Base-by-base conservation (phyloP, 2,329 filamentous ascomycete genomes). In the Pseudogymnoascus sp. region DNA sequence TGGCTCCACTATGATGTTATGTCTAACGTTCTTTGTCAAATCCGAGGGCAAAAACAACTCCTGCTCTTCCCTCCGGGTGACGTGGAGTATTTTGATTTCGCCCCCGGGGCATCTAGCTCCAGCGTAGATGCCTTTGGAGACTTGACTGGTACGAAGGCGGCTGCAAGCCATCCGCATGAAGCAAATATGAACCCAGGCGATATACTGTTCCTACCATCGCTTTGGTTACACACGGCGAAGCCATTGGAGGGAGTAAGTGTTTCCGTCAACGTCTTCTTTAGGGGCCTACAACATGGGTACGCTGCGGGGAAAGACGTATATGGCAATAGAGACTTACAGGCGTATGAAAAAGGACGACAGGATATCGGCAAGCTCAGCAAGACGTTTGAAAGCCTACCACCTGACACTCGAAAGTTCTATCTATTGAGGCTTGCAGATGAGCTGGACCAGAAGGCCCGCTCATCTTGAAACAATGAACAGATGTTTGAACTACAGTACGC, bases 1-100 rank as follows among this genome's bases (percentile, higher is more conserved):
- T 96, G 93, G 92, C 79, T 96, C 33, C 91, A 96, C 75, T 96
- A 95, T 77, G 90, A 96, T 75, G 90, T 95, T 15, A 92, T 96
- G 82, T 90, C 91, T 60, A 96, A 96, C 70, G 80, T 96, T 3
- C 88, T 95, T 65, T 91, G 88, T 70, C 92, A 96, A 72, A 82
- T 96, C 61, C 77, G 78, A 38, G 91, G 92, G 4, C 81, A 82
- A 0, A 96, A 95, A 72, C 82, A 83, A 29, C 80, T 96, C 64
- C 75, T 91, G 4, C 80, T 96, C 1, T 96, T 91, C 72, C 91
- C 90, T 1, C 92, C 93, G 0, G 78, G 80, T 1, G 91, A 96
- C 70, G 85, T 95, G 17, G 79, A 80, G 19, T 77, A 84, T 37
- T 80, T 96, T 0, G 81, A 83, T 2, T 89, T 96, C 72, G 83